Evolutionary conservation across 371 early-diverging fungal species (phyloP).

Genomic region (Actinomucor elegans): DNA sequence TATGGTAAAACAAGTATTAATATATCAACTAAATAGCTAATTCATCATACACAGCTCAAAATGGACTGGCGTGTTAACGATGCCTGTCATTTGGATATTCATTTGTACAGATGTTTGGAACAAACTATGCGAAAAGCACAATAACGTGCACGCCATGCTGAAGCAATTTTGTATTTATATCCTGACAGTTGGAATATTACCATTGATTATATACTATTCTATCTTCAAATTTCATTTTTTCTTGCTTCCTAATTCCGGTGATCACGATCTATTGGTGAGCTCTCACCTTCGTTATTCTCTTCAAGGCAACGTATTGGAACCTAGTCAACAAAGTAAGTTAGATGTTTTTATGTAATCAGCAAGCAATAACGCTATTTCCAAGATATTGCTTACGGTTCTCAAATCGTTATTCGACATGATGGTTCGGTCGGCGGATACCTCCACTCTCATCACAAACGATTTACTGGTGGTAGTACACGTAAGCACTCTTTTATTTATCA

Average conservation of each 20-base stretch:
- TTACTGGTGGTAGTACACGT: constrained; percentile 80
- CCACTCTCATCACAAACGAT: constrained; percentile 85
- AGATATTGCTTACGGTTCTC: constrained; percentile 84
- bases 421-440: constrained; percentile 77
- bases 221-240: constrained; percentile 84
- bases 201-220: constrained; percentile 75
- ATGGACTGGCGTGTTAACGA: constrained; percentile 28
- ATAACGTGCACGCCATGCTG: constrained; percentile 39
- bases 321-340: constrained; percentile 24
- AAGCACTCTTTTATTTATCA: no score
- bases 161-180: constrained; percentile 56
- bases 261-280: constrained; percentile 82
- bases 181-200: constrained; percentile 73
- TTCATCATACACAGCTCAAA: constrained; percentile 16
- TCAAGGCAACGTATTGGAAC: constrained; percentile 23
- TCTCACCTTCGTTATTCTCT: constrained; percentile 66
- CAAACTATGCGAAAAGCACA: constrained; percentile 69
- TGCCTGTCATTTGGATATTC: constrained; percentile 50
- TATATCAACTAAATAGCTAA: neutral
- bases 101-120: constrained; percentile 80
- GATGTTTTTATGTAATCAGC: neutral
- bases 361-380: neutral
- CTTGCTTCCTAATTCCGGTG: constrained; percentile 63
- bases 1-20: constrained; percentile 68
- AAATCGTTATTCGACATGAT: constrained; percentile 72